A percentile compares a stretch with the other conserved stretches of the same genome.
phyloP scores from a whole-genome alignment of 768 basidiomycete genomes.

The Lyophyllum semitale region DNA sequence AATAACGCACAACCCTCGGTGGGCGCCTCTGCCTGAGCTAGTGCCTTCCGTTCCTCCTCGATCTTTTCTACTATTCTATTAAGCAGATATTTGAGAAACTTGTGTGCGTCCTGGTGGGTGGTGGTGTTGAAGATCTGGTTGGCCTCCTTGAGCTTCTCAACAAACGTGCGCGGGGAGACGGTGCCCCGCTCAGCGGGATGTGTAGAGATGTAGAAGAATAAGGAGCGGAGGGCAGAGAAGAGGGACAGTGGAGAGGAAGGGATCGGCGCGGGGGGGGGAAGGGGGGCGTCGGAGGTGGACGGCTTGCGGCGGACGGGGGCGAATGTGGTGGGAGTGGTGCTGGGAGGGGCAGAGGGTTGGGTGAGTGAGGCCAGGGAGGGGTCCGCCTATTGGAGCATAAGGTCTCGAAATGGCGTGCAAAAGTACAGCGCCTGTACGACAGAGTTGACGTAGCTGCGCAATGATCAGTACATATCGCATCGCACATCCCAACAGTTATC shows the following conservation, averaged over 20 bases:
- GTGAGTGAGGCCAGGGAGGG: slow-evolving; percentile 38
- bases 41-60: slow-evolving; percentile 63
- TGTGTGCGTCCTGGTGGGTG: slow-evolving; percentile 98
- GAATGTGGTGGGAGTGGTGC: slow-evolving; percentile 32
- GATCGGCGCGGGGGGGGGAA: slow-evolving; percentile 44
- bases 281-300: slow-evolving; percentile 27
- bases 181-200: slow-evolving; percentile 82
- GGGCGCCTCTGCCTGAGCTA: slow-evolving; percentile 33
- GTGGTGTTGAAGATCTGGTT: slow-evolving; percentile 90
- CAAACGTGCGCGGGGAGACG: slow-evolving; percentile 86
- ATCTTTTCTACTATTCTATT: slow-evolving; percentile 95
- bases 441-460: slow-evolving; percentile 92
- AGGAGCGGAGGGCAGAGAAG: slow-evolving; percentile 90
- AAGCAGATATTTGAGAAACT: slow-evolving; percentile 92
- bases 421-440: slow-evolving; percentile 97
- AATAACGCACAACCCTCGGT: slow-evolving; percentile 69
- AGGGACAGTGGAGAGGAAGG: slow-evolving; percentile 71
- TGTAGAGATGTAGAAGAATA: slow-evolving; percentile 82
- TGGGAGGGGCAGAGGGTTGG: slow-evolving; percentile 22
- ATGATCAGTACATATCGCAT: slow-evolving; percentile 18
- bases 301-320: slow-evolving; percentile 53
- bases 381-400: slow-evolving; percentile 73
- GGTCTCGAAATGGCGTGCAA: slow-evolving; percentile 89
- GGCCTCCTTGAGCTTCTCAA: slow-evolving; percentile 90
- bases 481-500: slow-evolving; percentile 13